phyloP scores from a whole-genome alignment of 2,329 filamentous ascomycete genomes.

The Penicillium brasilianum region DNA sequence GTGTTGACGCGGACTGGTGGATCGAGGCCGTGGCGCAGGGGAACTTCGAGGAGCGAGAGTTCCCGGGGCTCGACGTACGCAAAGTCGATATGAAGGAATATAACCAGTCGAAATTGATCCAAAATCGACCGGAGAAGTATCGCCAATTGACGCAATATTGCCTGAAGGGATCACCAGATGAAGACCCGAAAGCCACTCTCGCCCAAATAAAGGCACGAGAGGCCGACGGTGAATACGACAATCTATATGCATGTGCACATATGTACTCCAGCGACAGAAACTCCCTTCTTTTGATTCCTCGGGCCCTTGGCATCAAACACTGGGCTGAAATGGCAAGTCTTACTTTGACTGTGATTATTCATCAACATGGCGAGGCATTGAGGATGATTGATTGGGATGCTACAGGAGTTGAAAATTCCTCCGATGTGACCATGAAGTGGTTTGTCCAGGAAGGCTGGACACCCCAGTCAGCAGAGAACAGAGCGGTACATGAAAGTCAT shows the following conservation, averaged over 20 bases:
- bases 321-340: slow-evolving; percentile 54
- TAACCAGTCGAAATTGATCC: slow-evolving; percentile 44
- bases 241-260: slow-evolving; percentile 63
- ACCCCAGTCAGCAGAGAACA: slow-evolving; percentile 50
- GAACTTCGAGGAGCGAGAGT: slow-evolving; percentile 36
- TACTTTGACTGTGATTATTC: slow-evolving; percentile 56
- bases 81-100: slow-evolving; percentile 60
- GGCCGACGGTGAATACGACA: slow-evolving; percentile 48
- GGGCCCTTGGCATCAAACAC: slow-evolving; percentile 51
- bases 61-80: slow-evolving; percentile 53
- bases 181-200: slow-evolving; percentile 26
- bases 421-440: slow-evolving; percentile 46
- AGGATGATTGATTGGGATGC: slow-evolving; percentile 48
- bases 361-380: slow-evolving; percentile 48
- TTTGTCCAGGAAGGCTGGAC: slow-evolving; percentile 57
- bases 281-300: slow-evolving; percentile 58
- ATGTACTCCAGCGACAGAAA: slow-evolving; percentile 63
- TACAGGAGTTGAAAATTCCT: slow-evolving; percentile 10
- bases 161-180: slow-evolving; percentile 48
- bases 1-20: slow-evolving; percentile 46
- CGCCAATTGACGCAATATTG: slow-evolving; percentile 55
- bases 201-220: slow-evolving; percentile 32
- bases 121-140: slow-evolving; percentile 40
- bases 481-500: slow-evolving; percentile 54
- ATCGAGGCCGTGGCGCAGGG: slow-evolving; percentile 35